These are phyloP conservation scores for Cercospora citrullina DNA, from an alignment of 2,329 filamentous ascomycete genomes.

Conservation along the genomic window DNA sequence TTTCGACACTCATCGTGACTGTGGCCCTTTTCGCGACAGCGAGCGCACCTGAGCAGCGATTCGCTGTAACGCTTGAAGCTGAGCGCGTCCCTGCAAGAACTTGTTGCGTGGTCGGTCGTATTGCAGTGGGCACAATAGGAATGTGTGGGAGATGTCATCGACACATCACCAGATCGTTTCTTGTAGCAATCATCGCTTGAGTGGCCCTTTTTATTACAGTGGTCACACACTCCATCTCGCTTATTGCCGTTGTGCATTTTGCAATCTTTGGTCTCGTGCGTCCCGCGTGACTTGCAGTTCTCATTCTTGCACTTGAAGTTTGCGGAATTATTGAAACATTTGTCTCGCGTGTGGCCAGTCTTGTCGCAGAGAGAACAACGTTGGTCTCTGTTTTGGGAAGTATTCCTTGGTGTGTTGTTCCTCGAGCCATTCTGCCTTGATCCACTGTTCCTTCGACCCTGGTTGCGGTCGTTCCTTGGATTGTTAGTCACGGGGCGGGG, in stretches of 20 bases:
- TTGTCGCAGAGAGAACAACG: not conserved
- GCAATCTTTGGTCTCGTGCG: not conserved
- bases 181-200: not conserved
- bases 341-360: not conserved
- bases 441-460: not conserved
- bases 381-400: not conserved
- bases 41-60: constrained; percentile 10
- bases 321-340: not conserved
- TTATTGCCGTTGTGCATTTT: not conserved
- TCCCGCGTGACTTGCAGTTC: constrained; percentile 3
- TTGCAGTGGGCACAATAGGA: constrained; percentile 19
- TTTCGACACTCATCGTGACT: constrained; percentile 15
- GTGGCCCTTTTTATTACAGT: not conserved
- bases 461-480: not conserved
- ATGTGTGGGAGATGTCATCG: not conserved
- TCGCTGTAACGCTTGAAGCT: constrained; percentile 1
- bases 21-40: constrained; percentile 17
- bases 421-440: not conserved
- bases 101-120: constrained; percentile 4
- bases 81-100: not conserved
- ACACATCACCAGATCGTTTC: not conserved
- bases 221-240: not conserved
- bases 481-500: not conserved
- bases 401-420: not conserved
- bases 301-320: not conserved